A percentile compares a stretch with the other conserved stretches of the same genome.
These are phyloP conservation scores for Gnomoniopsis smithogilvyi DNA, from an alignment of 2,329 filamentous ascomycete species.

Conservation along the genomic window DNA sequence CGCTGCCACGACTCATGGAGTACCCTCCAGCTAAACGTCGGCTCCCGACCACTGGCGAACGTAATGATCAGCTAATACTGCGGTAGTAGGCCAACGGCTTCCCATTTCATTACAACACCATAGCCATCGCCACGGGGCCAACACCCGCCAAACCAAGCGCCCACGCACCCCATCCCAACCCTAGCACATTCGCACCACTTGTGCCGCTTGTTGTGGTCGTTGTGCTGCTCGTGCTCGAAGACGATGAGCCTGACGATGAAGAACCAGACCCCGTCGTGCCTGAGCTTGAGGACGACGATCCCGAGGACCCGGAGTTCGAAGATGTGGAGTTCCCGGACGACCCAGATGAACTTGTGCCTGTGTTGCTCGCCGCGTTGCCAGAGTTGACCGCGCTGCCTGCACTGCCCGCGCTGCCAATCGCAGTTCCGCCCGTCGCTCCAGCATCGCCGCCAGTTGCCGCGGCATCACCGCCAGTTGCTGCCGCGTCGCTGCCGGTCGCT, in stretches of 20 bases:
- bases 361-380: neutral
- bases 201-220: neutral
- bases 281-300: neutral
- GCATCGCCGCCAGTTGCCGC: neutral
- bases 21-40: too few species aligned
- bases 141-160: neutral
- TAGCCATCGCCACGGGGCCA: neutral
- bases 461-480: neutral
- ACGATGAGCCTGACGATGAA: too few species aligned
- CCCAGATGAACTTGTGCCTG: neutral
- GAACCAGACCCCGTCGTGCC: neutral
- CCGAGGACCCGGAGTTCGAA: too few species aligned
- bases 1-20: too few species aligned
- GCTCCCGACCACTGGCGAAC: too few species aligned
- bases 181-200: neutral
- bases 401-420: neutral
- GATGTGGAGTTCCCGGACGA: too few species aligned
- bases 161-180: neutral
- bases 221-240: neutral
- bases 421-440: neutral
- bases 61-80: too few species aligned
- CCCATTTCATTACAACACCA: neutral
- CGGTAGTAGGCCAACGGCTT: neutral
- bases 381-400: neutral
- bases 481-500: neutral